Conservation (phyloP, 2,329 filamentous ascomycete genomes). For the Cadophora malorum region DNA sequence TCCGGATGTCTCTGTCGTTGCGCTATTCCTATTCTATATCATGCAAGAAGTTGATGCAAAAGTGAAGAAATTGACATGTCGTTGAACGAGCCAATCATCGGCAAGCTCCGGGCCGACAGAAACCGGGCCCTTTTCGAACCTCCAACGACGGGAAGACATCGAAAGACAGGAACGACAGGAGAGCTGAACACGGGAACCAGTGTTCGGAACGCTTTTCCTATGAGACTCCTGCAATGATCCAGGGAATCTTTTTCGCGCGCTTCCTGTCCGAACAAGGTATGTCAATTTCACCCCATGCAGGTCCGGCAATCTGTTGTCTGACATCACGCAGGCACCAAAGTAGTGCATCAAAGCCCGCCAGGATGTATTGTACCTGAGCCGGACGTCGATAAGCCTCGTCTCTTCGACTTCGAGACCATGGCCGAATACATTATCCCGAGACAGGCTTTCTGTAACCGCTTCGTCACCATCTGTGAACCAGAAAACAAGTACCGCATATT, state of each 20-base stretch:
- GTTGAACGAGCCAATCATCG: constrained; percentile 17
- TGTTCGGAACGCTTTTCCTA: background rate
- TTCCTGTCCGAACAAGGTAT: constrained; percentile 71
- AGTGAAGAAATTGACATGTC: constrained; percentile 21
- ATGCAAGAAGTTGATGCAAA: background rate
- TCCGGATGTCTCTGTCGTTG: background rate
- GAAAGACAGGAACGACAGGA: background rate
- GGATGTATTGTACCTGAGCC: constrained; percentile 63
- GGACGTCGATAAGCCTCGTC: constrained; percentile 60
- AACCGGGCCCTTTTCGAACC: background rate
- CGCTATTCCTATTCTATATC: background rate
- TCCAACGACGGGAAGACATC: background rate
- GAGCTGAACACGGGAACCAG: background rate
- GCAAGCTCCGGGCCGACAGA: constrained; percentile 11
- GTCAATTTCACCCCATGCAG: constrained; percentile 12
- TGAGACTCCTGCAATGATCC: constrained; percentile 58
- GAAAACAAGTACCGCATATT: constrained; percentile 77
- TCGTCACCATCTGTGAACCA: constrained; percentile 79
- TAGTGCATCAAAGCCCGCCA: constrained; percentile 66
- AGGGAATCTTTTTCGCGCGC: constrained; percentile 73
- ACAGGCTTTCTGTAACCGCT: constrained; percentile 92
- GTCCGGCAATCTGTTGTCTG: background rate
- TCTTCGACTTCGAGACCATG: constrained; percentile 86
- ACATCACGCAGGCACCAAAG: constrained; percentile 59
- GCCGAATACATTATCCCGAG: constrained; percentile 94